Conservation (phyloP, 2,329 filamentous ascomycete species). For the Penicillium sp. region DNA sequence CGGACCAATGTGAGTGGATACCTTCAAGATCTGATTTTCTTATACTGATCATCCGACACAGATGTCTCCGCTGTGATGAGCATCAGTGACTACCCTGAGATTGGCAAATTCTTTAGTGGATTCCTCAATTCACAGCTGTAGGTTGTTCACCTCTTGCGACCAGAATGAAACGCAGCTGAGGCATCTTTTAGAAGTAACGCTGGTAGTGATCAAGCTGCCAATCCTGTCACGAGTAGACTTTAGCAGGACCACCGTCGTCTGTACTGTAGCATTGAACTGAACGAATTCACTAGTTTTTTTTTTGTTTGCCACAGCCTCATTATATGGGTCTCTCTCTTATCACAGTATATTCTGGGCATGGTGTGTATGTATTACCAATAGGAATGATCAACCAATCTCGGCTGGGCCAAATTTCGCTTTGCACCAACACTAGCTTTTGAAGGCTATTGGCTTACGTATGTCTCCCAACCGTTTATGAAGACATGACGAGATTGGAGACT, state of each 20-base stretch:
- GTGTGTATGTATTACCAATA: no score
- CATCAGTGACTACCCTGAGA: constrained; percentile 31
- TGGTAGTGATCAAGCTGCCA: neutral
- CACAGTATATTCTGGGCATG: no score
- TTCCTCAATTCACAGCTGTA: constrained; percentile 29
- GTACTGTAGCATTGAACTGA: neutral
- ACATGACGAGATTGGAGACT: no score
- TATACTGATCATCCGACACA: constrained; percentile 12
- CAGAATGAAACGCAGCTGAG: neutral
- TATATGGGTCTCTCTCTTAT: no score
- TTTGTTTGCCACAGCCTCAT: no score
- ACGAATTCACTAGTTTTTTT: no score
- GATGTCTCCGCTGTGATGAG: constrained; percentile 42
- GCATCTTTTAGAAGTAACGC: neutral
- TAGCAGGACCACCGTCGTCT: neutral
- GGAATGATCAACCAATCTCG: no score
- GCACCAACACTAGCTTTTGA: no score
- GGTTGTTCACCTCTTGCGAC: neutral
- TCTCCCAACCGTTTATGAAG: no score
- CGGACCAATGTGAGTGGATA: constrained; percentile 56
- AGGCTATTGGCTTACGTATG: no score
- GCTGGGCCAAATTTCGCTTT: no score
- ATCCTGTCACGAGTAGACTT: constrained; percentile 1
- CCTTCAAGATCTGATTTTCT: neutral
- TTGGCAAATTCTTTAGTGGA: constrained; percentile 37